Conservation (phyloP, 1,284 basidiomycete genomes). For the Ustilago sp. region DNA sequence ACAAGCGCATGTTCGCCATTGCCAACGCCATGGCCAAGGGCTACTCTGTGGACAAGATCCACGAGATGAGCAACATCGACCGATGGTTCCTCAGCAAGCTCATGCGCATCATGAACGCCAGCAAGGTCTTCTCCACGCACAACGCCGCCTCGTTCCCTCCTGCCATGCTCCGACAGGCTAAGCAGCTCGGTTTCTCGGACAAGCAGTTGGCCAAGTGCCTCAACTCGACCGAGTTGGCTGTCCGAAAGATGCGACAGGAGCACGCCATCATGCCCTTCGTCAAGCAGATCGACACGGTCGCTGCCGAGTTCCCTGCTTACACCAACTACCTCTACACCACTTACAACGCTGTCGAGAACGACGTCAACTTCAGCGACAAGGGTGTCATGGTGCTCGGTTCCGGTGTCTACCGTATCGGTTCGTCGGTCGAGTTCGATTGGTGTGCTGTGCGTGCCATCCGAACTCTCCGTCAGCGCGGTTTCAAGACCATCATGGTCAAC, state of each 20-base stretch:
- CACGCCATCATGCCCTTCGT: slow-evolving; percentile 86
- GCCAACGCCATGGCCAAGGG: slow-evolving; percentile 87
- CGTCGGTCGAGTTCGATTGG: slow-evolving; percentile 99
- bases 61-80: slow-evolving; percentile 97
- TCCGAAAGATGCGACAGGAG: slow-evolving; percentile 87
- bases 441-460: slow-evolving; percentile 97
- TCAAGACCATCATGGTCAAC: slow-evolving; percentile 99
- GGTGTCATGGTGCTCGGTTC: slow-evolving; percentile 98
- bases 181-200: slow-evolving; percentile 97
- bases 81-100: slow-evolving; percentile 96
- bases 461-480: slow-evolving; percentile 91
- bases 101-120: slow-evolving; percentile 70
- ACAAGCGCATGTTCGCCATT: slow-evolving; percentile 91
- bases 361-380: slow-evolving; percentile 86
- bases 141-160: slow-evolving; percentile 79
- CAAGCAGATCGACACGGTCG: slow-evolving; percentile 99
- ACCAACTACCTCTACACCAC: slow-evolving; percentile 99
- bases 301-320: slow-evolving; percentile 97
- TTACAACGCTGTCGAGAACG: slow-evolving; percentile 94
- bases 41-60: slow-evolving; percentile 93
- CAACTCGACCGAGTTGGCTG: slow-evolving; percentile 87
- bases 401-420: slow-evolving; percentile 97
- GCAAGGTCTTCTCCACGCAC: slow-evolving; percentile 73
- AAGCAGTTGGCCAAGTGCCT: slow-evolving; percentile 84
- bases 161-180: slow-evolving; percentile 82